Percentiles rank a stretch among this genome's conserved stretches.
These are phyloP conservation scores for Dentiscutata heterogama DNA, from an alignment of 371 early-diverging fungal genomes.

Conservation along the genomic window DNA sequence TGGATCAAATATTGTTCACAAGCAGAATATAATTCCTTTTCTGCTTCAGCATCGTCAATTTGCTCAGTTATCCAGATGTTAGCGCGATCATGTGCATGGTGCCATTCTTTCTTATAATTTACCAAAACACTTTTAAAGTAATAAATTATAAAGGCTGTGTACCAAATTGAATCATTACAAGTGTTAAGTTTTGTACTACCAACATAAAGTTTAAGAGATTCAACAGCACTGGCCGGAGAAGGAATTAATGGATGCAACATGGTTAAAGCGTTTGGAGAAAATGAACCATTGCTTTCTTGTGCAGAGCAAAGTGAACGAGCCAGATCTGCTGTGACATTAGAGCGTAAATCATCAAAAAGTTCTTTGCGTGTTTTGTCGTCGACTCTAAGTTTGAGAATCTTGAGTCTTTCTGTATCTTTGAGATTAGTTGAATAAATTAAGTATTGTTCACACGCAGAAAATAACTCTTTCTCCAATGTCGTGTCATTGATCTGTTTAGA, in stretches of 20 bases:
- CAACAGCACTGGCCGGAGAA: not conserved
- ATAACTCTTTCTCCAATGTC: constrained; percentile 22
- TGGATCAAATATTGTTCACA: constrained; percentile 23
- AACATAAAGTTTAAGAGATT: not conserved
- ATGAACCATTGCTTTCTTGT: constrained; percentile 18
- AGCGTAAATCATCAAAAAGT: not conserved
- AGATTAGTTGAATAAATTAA: not conserved
- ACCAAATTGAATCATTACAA: not conserved
- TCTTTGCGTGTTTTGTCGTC: not conserved
- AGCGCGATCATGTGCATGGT: not conserved
- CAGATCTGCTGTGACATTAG: not conserved
- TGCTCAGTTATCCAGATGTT: not conserved
- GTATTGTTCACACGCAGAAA: not conserved
- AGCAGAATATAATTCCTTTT: constrained; percentile 7
- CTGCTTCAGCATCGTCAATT: not conserved
- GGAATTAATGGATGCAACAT: not conserved
- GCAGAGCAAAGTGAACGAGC: not conserved
- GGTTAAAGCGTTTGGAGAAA: not conserved
- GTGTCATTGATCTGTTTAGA: constrained; percentile 3
- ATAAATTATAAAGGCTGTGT: constrained; percentile 11
- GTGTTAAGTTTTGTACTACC: not conserved
- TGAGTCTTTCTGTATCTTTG: not conserved
- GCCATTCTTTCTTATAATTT: not conserved
- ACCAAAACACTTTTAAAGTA: not conserved
- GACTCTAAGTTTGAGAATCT: not conserved